Conservation (phyloP, 805 yeast species). For the Jamesozyma hellenica region DNA sequence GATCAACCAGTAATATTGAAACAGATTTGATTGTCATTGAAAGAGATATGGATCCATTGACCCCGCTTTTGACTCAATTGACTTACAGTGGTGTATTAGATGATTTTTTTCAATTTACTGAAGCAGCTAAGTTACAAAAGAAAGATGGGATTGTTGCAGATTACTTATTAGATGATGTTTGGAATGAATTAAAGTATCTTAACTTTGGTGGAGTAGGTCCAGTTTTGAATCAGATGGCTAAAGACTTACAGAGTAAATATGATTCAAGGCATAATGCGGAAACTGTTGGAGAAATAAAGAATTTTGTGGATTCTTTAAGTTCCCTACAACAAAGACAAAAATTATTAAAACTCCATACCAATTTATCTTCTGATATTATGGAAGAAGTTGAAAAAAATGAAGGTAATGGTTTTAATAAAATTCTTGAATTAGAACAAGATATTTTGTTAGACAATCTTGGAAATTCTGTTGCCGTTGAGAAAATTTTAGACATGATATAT, state of each 20-base stretch:
- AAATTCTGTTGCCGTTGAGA: conserved; percentile 26
- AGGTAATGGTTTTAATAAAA: conserved; percentile 31
- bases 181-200: conserved; percentile 42
- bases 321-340: conserved; percentile 58
- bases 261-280: conserved; percentile 48
- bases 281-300: conserved; percentile 54
- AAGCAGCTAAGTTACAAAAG: conserved; percentile 29
- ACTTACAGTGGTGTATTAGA: conserved; percentile 77
- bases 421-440: conserved; percentile 60
- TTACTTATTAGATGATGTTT: conserved; percentile 21
- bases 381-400: conserved; percentile 31
- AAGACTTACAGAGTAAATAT: conserved; percentile 56
- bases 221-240: conserved; percentile 60
- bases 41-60: conserved; percentile 60
- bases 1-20: conserved; percentile 37
- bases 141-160: conserved; percentile 15
- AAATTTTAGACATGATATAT: conserved; percentile 42
- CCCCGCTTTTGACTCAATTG: conserved; percentile 65
- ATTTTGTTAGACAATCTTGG: conserved; percentile 46
- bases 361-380: conserved; percentile 57
- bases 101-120: conserved; percentile 49
- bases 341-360: conserved; percentile 61
- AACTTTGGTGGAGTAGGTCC: conserved; percentile 78
- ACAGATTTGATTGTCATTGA: conserved; percentile 72
- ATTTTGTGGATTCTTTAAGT: conserved; percentile 61